Evolutionary conservation across 2,329 filamentous ascomycete species (phyloP).

Genomic region (Diaporthe sp.): DNA sequence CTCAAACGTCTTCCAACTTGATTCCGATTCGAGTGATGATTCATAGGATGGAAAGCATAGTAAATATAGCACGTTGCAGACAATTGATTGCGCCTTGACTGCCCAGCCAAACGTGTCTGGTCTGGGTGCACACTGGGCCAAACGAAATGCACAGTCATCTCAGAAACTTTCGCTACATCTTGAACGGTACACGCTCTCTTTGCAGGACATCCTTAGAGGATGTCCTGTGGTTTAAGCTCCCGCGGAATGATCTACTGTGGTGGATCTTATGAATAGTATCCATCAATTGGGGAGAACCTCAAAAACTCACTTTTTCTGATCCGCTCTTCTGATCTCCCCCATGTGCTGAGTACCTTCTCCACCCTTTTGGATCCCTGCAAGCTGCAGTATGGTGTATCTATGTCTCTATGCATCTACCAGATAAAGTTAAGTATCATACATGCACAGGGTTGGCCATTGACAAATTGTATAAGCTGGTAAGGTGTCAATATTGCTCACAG

Average conservation of each 20-base stretch:
- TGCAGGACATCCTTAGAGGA: not conserved
- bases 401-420: too few species aligned
- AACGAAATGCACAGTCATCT: not conserved
- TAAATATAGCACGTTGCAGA: conserved; percentile 7
- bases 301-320: not conserved
- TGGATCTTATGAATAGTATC: not conserved
- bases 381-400: not conserved
- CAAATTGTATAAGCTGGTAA: not conserved
- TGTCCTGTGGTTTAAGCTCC: not conserved
- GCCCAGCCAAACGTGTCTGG: not conserved
- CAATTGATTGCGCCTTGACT: not conserved
- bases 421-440: not conserved
- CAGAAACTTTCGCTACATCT: not conserved
- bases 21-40: conserved; percentile 35
- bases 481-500: not conserved
- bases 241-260: not conserved
- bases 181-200: not conserved
- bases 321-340: not conserved
- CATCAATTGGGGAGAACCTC: not conserved
- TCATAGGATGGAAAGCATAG: conserved; percentile 24
- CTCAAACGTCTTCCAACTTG: not conserved
- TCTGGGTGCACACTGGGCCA: not conserved
- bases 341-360: not conserved
- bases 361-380: not conserved
- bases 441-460: too few species aligned